Evolutionary conservation across 352 stramenopile genomes (phyloP).

Genomic region (Blastocystis hominis): DNA sequence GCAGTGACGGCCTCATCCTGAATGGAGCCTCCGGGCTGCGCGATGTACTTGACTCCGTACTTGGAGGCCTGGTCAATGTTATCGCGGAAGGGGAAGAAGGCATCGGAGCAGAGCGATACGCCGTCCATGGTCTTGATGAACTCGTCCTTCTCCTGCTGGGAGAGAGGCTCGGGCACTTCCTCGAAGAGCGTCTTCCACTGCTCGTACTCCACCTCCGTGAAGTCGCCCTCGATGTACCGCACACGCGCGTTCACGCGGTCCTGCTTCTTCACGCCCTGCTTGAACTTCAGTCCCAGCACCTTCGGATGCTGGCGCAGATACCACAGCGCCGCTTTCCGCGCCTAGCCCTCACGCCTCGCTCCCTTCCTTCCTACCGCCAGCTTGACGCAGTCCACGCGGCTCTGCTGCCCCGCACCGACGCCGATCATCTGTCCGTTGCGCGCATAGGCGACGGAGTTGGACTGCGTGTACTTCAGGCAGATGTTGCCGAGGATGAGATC

Average conservation of each 20-base stretch:
- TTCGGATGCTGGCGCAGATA: constrained; percentile 94
- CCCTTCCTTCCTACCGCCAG: constrained; percentile 82
- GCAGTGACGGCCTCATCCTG: constrained; percentile 80
- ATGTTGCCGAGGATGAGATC: constrained; percentile 96
- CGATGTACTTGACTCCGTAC: constrained; percentile 90
- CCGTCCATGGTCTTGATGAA: constrained; percentile 71
- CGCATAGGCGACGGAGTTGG: constrained; percentile 94
- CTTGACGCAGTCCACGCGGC: constrained; percentile 97
- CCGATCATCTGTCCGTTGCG: constrained; percentile 98
- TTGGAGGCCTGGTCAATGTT: constrained; percentile 71
- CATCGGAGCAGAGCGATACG: constrained; percentile 90
- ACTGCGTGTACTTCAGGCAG: constrained; percentile 99
- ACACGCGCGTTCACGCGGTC: constrained; percentile 97
- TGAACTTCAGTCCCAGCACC: constrained; percentile 87
- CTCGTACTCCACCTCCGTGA: constrained; percentile 84
- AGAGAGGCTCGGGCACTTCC: constrained; percentile 80
- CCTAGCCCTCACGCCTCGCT: background rate
- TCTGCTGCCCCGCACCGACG: constrained; percentile 96
- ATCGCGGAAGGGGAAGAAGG: constrained; percentile 99
- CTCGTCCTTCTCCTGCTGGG: constrained; percentile 80
- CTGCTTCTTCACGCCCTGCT: constrained; percentile 89
- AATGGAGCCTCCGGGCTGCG: constrained; percentile 82
- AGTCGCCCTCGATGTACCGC: constrained; percentile 98
- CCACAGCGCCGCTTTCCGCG: constrained; percentile 90
- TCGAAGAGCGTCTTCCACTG: constrained; percentile 90